Percentiles rank a stretch among this genome's conserved stretches.
Evolutionary conservation across 371 early-diverging fungal genomes (phyloP).

Genomic region (Syncephalastrum racemosum): DNA sequence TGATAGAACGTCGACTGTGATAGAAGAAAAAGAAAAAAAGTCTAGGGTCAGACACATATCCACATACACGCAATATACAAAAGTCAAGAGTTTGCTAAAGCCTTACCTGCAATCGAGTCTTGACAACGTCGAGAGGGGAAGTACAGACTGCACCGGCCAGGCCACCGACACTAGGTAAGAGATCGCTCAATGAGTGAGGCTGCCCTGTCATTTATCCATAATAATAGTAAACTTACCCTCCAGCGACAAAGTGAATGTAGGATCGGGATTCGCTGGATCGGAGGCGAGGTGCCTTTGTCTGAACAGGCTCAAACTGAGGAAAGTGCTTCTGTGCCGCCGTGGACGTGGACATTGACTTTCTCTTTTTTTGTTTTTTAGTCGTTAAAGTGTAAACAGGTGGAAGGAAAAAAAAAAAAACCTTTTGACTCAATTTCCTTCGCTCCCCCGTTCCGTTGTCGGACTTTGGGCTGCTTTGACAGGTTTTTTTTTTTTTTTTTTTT

Average conservation of each 20-base stretch:
- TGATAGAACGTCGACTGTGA: slow-evolving; percentile 38
- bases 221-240: slow-evolving; percentile 53
- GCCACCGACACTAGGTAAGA: slow-evolving; percentile 54
- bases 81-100: background rate
- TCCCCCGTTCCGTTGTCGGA: too few species aligned
- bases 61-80: background rate
- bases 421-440: background rate
- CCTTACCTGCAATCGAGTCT: slow-evolving; percentile 81
- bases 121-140: slow-evolving; percentile 89
- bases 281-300: background rate
- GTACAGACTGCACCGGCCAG: slow-evolving; percentile 81
- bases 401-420: slow-evolving; percentile 5
- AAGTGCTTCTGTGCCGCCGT: slow-evolving; percentile 5
- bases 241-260: slow-evolving; percentile 78
- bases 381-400: slow-evolving; percentile 5
- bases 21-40: background rate
- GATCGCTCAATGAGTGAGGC: background rate
- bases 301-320: background rate
- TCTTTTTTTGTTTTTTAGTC: background rate
- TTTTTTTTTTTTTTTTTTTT: too few species aligned
- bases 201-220: too few species aligned
- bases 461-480: too few species aligned
- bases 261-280: slow-evolving; percentile 27
- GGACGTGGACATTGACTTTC: background rate
- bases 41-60: background rate